Evolutionary conservation across 139 green algal genomes (phyloP).

Genomic region (Micractinium sp.): DNA sequence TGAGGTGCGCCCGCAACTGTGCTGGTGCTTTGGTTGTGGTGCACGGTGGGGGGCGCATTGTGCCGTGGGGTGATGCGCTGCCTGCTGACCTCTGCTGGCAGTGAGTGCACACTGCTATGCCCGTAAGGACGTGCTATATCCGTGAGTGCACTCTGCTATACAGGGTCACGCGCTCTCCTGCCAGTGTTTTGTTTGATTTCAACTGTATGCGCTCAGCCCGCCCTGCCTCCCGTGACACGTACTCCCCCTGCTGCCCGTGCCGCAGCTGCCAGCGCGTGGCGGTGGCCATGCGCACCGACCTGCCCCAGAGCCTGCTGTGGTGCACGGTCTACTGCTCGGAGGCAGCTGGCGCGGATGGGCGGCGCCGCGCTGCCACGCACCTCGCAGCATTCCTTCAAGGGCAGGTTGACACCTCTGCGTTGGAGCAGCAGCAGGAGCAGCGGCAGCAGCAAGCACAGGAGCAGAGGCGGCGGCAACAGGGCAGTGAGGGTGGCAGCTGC

Average conservation of each 20-base stretch:
- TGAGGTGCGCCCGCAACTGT: neutral
- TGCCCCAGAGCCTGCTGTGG: conserved; percentile 54
- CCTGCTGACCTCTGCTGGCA: neutral
- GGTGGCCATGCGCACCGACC: conserved; percentile 58
- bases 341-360: conserved; percentile 15
- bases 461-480: neutral
- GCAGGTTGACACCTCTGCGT: neutral
- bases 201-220: neutral
- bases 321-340: conserved; percentile 64
- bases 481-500: neutral
- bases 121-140: neutral
- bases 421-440: neutral
- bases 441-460: neutral
- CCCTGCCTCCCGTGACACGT: neutral
- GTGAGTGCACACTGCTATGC: conserved; percentile 8
- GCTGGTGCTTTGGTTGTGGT: neutral
- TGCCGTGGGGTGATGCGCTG: neutral
- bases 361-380: neutral
- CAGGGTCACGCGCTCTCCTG: too few relatives aligned
- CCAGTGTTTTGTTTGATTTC: too few relatives aligned
- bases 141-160: too few relatives aligned
- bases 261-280: conserved; percentile 71
- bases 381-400: conserved; percentile 33
- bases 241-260: neutral
- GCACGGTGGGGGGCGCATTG: too few relatives aligned